Percentiles rank a stretch among this genome's conserved stretches.
Conservation (phyloP, 305 asterid genomes). For the Ajuga reptans region DNA sequence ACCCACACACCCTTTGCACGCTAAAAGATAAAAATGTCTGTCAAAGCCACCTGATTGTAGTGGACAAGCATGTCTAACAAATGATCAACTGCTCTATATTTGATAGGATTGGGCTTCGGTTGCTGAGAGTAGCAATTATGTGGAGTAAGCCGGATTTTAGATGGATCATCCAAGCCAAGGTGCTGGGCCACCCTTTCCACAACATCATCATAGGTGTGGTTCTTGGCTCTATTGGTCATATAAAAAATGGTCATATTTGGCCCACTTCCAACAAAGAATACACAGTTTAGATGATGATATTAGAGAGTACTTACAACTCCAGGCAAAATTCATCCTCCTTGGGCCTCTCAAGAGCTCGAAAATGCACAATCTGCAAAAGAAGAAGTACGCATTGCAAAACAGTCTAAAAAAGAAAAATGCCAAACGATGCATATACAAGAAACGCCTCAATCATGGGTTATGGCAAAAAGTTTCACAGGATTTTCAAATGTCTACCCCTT, state of each 20-base stretch:
- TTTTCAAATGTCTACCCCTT: neutral
- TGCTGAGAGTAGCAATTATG: conserved; percentile 97
- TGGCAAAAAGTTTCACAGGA: neutral
- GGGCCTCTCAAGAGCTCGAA: conserved; percentile 83
- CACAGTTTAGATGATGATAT: conserved; percentile 17
- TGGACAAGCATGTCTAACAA: conserved; percentile 92
- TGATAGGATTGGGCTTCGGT: conserved; percentile 88
- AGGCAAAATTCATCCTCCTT: conserved; percentile 91
- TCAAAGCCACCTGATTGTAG: conserved; percentile 73
- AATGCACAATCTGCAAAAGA: conserved; percentile 71
- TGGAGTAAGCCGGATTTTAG: conserved; percentile 87
- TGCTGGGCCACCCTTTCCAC: conserved; percentile 81
- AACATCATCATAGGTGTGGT: conserved; percentile 88
- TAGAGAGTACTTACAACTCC: conserved; percentile 66
- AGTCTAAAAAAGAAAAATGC: neutral
- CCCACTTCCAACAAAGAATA: neutral
- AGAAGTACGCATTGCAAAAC: conserved; percentile 7
- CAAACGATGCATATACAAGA: neutral
- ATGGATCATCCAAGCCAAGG: conserved; percentile 74
- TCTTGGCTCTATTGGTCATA: conserved; percentile 56
- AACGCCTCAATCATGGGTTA: neutral
- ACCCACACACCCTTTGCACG: neutral
- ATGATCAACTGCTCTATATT: conserved; percentile 78
- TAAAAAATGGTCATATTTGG: conserved; percentile 15
- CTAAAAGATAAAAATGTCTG: neutral